Evolutionary conservation across 768 basidiomycete genomes (phyloP).

Genomic region (Sporobolomyces roseus): DNA sequence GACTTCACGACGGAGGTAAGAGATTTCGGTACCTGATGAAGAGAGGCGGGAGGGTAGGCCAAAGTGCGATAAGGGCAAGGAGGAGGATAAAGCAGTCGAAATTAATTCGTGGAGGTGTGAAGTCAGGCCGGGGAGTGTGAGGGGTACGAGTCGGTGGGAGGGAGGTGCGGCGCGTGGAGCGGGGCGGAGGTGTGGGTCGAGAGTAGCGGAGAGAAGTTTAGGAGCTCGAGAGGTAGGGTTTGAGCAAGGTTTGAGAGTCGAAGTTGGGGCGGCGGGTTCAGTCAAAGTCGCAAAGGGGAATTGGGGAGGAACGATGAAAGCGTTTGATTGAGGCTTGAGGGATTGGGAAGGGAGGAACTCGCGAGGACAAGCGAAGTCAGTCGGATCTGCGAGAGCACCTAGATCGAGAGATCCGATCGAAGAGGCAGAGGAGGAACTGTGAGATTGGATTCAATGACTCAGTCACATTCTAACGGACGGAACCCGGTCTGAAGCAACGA

Average conservation of each 20-base stretch:
- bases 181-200: not conserved
- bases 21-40: not conserved
- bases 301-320: too few relatives aligned
- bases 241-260: too few relatives aligned
- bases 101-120: not conserved
- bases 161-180: not conserved
- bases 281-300: too few relatives aligned
- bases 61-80: not conserved
- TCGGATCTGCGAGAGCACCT: not conserved
- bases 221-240: too few relatives aligned
- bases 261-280: too few relatives aligned
- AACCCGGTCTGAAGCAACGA: too few relatives aligned
- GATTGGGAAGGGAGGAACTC: not conserved
- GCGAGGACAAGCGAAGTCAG: not conserved
- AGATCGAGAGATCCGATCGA: not conserved
- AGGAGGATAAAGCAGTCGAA: not conserved
- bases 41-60: too few relatives aligned
- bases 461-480: too few relatives aligned
- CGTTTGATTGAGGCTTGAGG: not conserved
- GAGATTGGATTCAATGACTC: not conserved
- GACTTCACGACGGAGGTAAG: conserved; percentile 19
- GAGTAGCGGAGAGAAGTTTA: not conserved
- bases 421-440: not conserved
- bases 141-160: conserved; percentile 4
- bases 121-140: not conserved